phyloP scores from a whole-genome alignment of 2,329 filamentous ascomycete genomes.

The Colletotrichum sp. region DNA sequence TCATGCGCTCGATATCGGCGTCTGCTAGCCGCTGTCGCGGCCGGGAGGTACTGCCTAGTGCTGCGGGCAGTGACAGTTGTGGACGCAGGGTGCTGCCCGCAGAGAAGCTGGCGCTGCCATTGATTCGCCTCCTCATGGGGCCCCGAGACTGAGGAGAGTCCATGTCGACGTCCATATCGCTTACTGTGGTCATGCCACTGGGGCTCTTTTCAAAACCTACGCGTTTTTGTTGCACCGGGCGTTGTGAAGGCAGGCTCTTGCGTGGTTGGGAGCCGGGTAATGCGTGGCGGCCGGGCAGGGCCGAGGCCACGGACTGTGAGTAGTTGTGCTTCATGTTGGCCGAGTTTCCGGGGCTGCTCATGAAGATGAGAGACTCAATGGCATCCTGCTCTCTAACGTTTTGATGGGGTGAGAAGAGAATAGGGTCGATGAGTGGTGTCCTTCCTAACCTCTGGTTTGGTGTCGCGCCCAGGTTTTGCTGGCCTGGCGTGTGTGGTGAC shows the following conservation, averaged over 20 bases:
- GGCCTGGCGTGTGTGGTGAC: constrained; percentile 39
- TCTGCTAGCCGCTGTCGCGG: constrained; percentile 51
- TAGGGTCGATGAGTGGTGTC: constrained; percentile 51
- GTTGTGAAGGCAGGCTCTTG: constrained; percentile 56
- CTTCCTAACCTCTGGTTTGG: constrained; percentile 36
- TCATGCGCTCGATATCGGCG: constrained; percentile 64
- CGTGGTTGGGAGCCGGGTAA: constrained; percentile 55
- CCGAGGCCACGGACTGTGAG: constrained; percentile 42
- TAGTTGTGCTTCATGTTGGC: constrained; percentile 64
- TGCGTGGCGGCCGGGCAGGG: constrained; percentile 31
- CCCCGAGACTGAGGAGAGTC: constrained; percentile 40
- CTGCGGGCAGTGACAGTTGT: constrained; percentile 54
- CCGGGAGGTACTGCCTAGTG: constrained; percentile 45
- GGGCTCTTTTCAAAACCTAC: constrained; percentile 55
- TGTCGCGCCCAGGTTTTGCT: constrained; percentile 20
- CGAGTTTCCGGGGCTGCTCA: constrained; percentile 80
- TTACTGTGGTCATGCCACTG: constrained; percentile 36
- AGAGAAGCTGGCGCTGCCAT: constrained; percentile 33
- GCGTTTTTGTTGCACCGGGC: constrained; percentile 49
- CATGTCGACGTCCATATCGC: constrained; percentile 50
- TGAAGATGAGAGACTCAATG: constrained; percentile 79
- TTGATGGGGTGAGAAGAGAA: constrained; percentile 72
- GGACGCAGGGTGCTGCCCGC: constrained; percentile 32
- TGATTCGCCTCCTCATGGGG: constrained; percentile 26
- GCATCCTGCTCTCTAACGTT: constrained; percentile 79